Percentiles rank a stretch among this genome's conserved stretches.
Evolutionary conservation across 768 basidiomycete genomes (phyloP).

Genomic region (Kwoniella dejecticola): DNA sequence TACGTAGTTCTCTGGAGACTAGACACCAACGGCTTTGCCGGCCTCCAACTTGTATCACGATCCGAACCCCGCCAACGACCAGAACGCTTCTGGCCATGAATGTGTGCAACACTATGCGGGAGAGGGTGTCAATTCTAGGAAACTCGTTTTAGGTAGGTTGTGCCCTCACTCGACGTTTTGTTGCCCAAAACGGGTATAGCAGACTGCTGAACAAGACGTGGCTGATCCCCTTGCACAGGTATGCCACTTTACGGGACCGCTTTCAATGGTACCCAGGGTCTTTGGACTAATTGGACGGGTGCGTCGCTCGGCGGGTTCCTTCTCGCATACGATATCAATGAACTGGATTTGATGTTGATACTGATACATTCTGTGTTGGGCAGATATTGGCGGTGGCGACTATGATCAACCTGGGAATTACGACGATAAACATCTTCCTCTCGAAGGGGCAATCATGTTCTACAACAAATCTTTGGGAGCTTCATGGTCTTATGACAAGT

Average conservation of each 20-base stretch:
- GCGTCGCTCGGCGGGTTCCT: background rate
- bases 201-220: background rate
- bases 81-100: constrained; percentile 4
- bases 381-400: constrained; percentile 9
- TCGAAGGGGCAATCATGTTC: constrained; percentile 5
- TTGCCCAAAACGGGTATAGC: no score
- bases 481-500: constrained; percentile 14
- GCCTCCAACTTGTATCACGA: constrained; percentile 15
- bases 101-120: constrained; percentile 5
- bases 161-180: no score
- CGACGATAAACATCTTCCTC: constrained; percentile 17
- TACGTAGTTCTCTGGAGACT: constrained; percentile 20
- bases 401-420: constrained; percentile 10
- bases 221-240: background rate
- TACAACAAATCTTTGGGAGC: constrained; percentile 17
- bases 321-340: no score
- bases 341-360: background rate
- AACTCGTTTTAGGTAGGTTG: constrained; percentile 14
- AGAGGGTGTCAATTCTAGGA: constrained; percentile 2
- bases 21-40: constrained; percentile 8
- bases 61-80: background rate
- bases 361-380: background rate
- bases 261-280: constrained; percentile 20
- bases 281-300: constrained; percentile 18
- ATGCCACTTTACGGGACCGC: constrained; percentile 18